Evolutionary conservation across 106 monocot species (phyloP), one percentile per base, ranked within the genome.

Genomic region (Triglochin maritima): DNA sequence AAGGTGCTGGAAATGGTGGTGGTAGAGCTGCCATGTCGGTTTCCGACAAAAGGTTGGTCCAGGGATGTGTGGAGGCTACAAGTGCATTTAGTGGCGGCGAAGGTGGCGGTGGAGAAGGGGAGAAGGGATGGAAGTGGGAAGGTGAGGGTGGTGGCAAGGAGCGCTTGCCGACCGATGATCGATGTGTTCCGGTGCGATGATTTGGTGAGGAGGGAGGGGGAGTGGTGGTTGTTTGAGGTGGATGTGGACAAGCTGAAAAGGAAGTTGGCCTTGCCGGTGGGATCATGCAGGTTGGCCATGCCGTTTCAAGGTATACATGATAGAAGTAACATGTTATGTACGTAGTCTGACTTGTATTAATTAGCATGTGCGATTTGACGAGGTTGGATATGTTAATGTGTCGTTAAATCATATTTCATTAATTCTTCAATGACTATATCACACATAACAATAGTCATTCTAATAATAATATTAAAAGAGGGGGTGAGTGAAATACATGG

Each of bases 121-220:
- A 78, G 69, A 56, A 79, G 86, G 68, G 67, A 77, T 50, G 57
- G 46, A 64, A 45, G 17, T 42, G 84, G 84, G 46, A 65, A 29
- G 72, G 85, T 90, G 72, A 80, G 66, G 72, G 62, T 94, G 67
- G 72, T 71, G 51, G 56, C 83, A 46, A 9, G 61, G 11, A 85
- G 94, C 67, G 66, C 65, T 47, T 94, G 94, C 56, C 82, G 68
- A 68, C 94, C 94, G 48, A 94, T 94, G 94, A 77, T 82, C 79
- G 94, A 89, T 70, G 48, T 94, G 4, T 85, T 94, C 69, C 69
- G 81, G 77, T 84, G 82, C 49, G 84, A 85, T 11, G 94, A 94
- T 46, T 17, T 85, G 74, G 89, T 83, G 69, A 69, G 43, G 61
- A 73, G 69, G 49, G 87, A 84, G 52, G 89, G 94, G 6, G 77